phyloP scores from a whole-genome alignment of 176 grass and related monocot genomes.

The Triticum aestivum region DNA sequence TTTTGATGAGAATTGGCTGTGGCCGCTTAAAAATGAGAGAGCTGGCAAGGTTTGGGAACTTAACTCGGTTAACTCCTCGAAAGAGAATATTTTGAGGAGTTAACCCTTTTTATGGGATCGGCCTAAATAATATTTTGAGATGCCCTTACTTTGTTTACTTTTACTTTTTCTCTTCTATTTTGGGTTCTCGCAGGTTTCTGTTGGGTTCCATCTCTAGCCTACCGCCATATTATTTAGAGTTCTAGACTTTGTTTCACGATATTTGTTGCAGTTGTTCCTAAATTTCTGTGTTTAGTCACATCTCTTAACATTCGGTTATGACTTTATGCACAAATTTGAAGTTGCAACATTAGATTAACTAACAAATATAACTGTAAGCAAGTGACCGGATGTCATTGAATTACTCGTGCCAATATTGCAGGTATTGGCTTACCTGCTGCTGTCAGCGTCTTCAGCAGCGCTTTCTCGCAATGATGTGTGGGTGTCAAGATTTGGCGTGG shows the following conservation, averaged over 20 bases:
- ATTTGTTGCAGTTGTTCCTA: not conserved
- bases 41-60: too few species aligned
- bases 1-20: too few species aligned
- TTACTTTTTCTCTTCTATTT: not conserved
- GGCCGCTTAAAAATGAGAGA: too few species aligned
- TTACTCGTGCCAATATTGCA: constrained; percentile 32
- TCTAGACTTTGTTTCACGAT: not conserved
- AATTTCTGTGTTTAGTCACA: not conserved
- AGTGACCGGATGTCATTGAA: not conserved
- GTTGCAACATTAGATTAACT: not conserved
- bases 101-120: too few species aligned
- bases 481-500: constrained; percentile 72
- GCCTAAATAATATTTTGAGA: too few species aligned
- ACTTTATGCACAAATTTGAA: not conserved
- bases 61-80: too few species aligned
- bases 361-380: not conserved
- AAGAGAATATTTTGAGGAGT: too few species aligned
- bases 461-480: constrained; percentile 69
- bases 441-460: constrained; percentile 78
- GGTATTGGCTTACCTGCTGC: constrained; percentile 71
- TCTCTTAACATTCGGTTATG: not conserved
- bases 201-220: not conserved
- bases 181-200: not conserved
- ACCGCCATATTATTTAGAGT: not conserved
- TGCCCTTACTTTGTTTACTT: not conserved